phyloP scores from a whole-genome alignment of 2,329 filamentous ascomycete species.

The Diplodia intermedia region DNA sequence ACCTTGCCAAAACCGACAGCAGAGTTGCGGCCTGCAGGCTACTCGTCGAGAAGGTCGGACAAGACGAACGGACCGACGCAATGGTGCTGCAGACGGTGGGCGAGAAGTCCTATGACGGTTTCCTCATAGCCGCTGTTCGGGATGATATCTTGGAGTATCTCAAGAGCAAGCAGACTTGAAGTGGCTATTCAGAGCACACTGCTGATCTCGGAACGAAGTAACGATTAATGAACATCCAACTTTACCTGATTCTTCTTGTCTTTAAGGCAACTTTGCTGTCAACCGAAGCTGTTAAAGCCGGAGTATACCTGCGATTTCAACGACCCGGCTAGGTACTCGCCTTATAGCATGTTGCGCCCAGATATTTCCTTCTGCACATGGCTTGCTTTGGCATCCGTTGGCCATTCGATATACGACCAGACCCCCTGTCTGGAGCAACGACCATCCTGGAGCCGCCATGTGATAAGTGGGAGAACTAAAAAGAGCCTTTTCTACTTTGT shows the following conservation, averaged over 20 bases:
- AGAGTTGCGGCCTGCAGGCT: conserved; percentile 45
- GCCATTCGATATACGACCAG: too few species aligned
- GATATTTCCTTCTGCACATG: too few species aligned
- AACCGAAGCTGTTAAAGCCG: not conserved
- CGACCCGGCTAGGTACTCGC: too few species aligned
- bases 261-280: not conserved
- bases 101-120: conserved; percentile 58
- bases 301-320: too few species aligned
- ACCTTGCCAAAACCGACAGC: conserved; percentile 36
- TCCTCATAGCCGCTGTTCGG: conserved; percentile 51
- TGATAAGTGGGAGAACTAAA: too few species aligned
- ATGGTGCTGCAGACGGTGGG: conserved; percentile 56
- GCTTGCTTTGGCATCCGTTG: too few species aligned
- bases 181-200: not conserved
- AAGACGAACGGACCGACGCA: conserved; percentile 51
- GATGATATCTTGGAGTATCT: conserved; percentile 26
- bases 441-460: too few species aligned
- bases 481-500: too few species aligned
- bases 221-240: not conserved
- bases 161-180: conserved; percentile 8
- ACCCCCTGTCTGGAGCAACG: too few species aligned
- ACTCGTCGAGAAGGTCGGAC: conserved; percentile 54
- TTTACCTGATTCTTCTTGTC: not conserved
- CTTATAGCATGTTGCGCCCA: too few species aligned
- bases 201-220: not conserved